A percentile compares a stretch with the other conserved stretches of the same genome.
These are phyloP conservation scores for Colletotrichum sp. DNA, from an alignment of 2,329 filamentous ascomycete species.

Conservation along the genomic window DNA sequence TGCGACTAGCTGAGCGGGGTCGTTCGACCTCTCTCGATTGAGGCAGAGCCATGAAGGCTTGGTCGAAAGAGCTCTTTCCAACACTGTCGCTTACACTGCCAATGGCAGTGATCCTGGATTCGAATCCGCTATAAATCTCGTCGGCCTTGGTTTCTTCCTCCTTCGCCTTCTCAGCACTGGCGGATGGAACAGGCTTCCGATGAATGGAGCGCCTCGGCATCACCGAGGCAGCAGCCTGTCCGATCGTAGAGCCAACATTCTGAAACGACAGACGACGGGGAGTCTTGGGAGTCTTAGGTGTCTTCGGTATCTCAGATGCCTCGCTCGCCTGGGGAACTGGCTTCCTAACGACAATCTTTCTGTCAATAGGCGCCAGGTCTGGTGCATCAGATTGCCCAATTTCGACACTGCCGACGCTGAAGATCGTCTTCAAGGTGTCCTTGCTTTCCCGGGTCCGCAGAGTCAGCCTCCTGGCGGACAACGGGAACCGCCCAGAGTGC, in stretches of 20 bases:
- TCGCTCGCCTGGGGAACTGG: neutral
- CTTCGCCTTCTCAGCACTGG: neutral
- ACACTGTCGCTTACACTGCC: conserved; percentile 26
- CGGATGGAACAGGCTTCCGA: conserved; percentile 12
- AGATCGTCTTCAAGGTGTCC: conserved; percentile 54
- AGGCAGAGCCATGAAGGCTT: conserved; percentile 25
- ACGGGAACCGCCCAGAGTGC: conserved; percentile 36
- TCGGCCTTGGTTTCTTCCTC: conserved; percentile 10
- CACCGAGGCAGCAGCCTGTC: conserved; percentile 19
- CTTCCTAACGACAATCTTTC: neutral
- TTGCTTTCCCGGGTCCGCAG: conserved; percentile 47
- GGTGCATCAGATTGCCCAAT: neutral
- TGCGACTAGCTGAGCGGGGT: conserved; percentile 22
- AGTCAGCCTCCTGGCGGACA: conserved; percentile 39
- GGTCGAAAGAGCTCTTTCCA: conserved; percentile 32
- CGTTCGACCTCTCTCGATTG: neutral
- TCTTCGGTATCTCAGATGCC: neutral
- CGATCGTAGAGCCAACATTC: conserved; percentile 12
- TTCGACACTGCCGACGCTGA: conserved; percentile 55
- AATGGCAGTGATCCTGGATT: conserved; percentile 25
- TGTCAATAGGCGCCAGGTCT: neutral
- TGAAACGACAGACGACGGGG: conserved; percentile 18
- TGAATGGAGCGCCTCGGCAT: conserved; percentile 18
- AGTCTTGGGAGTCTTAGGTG: neutral
- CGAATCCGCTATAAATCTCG: conserved; percentile 19